These are phyloP conservation scores for Colletotrichum sp. DNA, from an alignment of 2,329 filamentous ascomycete genomes.

Conservation along the genomic window DNA sequence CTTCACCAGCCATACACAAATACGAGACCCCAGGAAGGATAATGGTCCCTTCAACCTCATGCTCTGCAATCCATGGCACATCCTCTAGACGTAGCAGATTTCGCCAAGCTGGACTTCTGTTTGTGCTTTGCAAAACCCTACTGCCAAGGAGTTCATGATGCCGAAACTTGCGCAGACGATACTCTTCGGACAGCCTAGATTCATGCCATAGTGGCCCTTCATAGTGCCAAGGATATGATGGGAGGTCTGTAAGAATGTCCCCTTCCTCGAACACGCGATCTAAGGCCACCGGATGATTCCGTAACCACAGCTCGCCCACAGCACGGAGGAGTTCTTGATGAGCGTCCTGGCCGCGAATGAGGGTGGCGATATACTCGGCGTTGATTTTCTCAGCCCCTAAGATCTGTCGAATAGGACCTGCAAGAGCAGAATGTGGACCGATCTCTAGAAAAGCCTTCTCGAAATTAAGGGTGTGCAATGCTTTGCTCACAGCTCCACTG, in stretches of 20 bases:
- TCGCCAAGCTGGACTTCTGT: background rate
- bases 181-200: background rate
- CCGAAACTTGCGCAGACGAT: background rate
- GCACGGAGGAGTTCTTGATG: conserved; percentile 1
- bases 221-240: background rate
- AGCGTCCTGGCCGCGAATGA: conserved; percentile 11
- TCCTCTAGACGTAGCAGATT: background rate
- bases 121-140: background rate
- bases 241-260: background rate
- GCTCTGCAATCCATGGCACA: background rate
- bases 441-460: background rate
- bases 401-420: conserved; percentile 17
- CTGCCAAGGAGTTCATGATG: conserved; percentile 6
- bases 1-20: conserved; percentile 2
- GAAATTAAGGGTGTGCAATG: background rate
- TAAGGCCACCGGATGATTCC: background rate
- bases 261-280: background rate
- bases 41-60: background rate
- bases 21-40: background rate
- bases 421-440: conserved; percentile 3
- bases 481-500: background rate
- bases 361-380: background rate
- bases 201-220: background rate
- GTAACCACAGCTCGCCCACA: conserved; percentile 13
- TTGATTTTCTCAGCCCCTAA: conserved; percentile 28